Evolutionary conservation across 1,139 yeast genomes (phyloP), one percentile per base, ranked within the genome.

Genomic region (Yamadazyma kanchanaburiensis): DNA sequence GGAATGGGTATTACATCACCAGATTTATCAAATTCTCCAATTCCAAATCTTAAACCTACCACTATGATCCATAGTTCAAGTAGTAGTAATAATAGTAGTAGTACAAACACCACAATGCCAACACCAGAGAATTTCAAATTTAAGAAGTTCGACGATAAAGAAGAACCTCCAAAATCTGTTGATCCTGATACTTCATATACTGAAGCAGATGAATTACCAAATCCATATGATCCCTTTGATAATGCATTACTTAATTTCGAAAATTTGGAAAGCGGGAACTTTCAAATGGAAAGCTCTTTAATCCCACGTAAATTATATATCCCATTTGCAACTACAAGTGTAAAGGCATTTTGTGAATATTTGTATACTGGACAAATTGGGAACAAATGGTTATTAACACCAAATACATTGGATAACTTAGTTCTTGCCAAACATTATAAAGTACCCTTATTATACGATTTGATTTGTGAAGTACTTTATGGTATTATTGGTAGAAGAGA

Each of bases 281-380:
- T 62, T 37, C 45, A 43, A 26, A 59, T 68, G 66, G 86, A 79
- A 39, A 80, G 85, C 2, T 56, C 79, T 21, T 59, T 76, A 33
- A 67, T 80, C 22, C 91, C 94, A 11, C 64, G 94, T 37, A 69
- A 77, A 13, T 51, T 83, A 19, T 82, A 79, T 43, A 51, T 83
- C 38, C 91, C 94, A 5, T 80, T 79, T 57, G 55, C 78, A 2
- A 75, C 81, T 1, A 51, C 59, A 2, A 71, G 86, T 0, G 74
- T 82, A 8, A 68, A 66, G 34, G 87, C 86, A 1, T 74, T 82
- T 43, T 64, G 82, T 25, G 91, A 83, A 46, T 83, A 77, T 51
- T 63, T 83, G 37, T 81, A 80, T 46, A 82, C 89, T 6, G 94
- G 91, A 1, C 88, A 82, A 53, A 74, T 83, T 20, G 87, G 86